These are phyloP conservation scores for Coprinopsis cinerea DNA, from an alignment of 768 basidiomycete species.

Conservation along the genomic window DNA sequence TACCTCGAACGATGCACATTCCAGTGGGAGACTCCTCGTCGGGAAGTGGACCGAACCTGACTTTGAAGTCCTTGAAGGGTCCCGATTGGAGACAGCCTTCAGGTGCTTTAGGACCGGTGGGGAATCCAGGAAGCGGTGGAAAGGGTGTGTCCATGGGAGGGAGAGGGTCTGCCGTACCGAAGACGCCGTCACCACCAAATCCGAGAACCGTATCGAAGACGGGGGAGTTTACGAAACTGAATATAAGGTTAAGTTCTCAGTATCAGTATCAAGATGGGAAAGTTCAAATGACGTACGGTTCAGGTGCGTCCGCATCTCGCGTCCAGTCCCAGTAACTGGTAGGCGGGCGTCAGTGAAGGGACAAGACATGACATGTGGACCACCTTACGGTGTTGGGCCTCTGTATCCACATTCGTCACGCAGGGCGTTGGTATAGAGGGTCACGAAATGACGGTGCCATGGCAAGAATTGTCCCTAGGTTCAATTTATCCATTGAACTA, in stretches of 20 bases:
- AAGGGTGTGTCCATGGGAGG: not conserved
- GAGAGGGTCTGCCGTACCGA: slow-evolving; percentile 4
- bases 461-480: slow-evolving; percentile 21
- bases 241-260: not conserved
- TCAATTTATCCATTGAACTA: not conserved
- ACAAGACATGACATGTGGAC: not conserved
- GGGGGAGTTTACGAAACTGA: slow-evolving; percentile 3
- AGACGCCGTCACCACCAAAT: slow-evolving; percentile 8
- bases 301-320: slow-evolving; percentile 1
- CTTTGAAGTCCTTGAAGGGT: slow-evolving; percentile 1
- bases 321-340: slow-evolving; percentile 6
- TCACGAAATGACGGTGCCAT: slow-evolving; percentile 21
- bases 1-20: slow-evolving; percentile 5
- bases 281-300: slow-evolving; percentile 3
- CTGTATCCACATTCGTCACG: slow-evolving; percentile 20
- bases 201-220: slow-evolving; percentile 4
- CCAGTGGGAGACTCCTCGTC: slow-evolving; percentile 3
- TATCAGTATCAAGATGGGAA: too few species aligned
- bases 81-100: slow-evolving; percentile 4
- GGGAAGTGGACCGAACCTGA: slow-evolving; percentile 1
- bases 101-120: not conserved
- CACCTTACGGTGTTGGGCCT: slow-evolving; percentile 19
- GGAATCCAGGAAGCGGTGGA: not conserved
- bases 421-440: slow-evolving; percentile 18
- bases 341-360: not conserved